Conservation (phyloP, 1,284 basidiomycete species). For the Cryptococcus amylolentus region DNA sequence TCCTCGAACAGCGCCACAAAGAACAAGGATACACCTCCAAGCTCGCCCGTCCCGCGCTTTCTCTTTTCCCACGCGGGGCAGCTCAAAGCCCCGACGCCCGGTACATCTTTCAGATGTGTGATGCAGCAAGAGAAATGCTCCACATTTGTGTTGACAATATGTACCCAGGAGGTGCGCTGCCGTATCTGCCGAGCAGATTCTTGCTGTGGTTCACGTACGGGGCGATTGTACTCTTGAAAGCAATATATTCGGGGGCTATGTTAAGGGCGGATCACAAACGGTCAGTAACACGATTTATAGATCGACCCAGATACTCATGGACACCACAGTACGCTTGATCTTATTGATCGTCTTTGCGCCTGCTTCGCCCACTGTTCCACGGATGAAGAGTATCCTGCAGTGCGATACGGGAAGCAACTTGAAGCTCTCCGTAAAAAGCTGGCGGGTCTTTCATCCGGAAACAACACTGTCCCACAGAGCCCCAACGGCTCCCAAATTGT, state of each 20-base stretch:
- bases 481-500: constrained; percentile 33
- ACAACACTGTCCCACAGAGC: constrained; percentile 6
- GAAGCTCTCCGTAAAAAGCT: constrained; percentile 35
- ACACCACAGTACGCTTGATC: constrained; percentile 27
- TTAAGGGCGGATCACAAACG: constrained; percentile 40
- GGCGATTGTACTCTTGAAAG: constrained; percentile 46
- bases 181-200: constrained; percentile 46
- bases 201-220: constrained; percentile 49
- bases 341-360: constrained; percentile 42
- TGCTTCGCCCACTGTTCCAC: constrained; percentile 35
- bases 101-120: constrained; percentile 47
- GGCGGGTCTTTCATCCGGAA: constrained; percentile 27
- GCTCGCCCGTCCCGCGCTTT: constrained; percentile 25
- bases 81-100: constrained; percentile 45
- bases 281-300: constrained; percentile 15
- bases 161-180: constrained; percentile 44
- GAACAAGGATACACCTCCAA: constrained; percentile 13
- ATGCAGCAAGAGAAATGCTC: constrained; percentile 45
- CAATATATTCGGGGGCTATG: constrained; percentile 50
- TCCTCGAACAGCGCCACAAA: constrained; percentile 15
- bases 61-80: constrained; percentile 45
- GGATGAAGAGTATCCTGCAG: constrained; percentile 44
- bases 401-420: constrained; percentile 43
- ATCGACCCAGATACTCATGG: background rate
- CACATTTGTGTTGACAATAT: constrained; percentile 47